These are phyloP conservation scores for Grosmannia huntii DNA, from an alignment of 2,329 filamentous ascomycete genomes.

Conservation along the genomic window DNA sequence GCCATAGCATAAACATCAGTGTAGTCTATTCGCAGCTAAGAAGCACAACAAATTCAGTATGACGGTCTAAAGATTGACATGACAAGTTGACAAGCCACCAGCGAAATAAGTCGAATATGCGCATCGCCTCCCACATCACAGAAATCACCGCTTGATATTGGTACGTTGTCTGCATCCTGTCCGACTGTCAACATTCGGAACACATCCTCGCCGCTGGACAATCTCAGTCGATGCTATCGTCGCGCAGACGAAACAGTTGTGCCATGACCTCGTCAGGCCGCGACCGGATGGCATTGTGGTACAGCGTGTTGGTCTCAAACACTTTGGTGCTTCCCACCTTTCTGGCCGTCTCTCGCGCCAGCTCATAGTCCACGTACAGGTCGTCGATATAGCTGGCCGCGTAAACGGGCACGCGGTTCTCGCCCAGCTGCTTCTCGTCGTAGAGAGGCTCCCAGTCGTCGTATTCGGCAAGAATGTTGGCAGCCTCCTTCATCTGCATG, in stretches of 20 bases:
- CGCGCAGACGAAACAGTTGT: slow-evolving; percentile 63
- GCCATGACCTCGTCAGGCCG: slow-evolving; percentile 65
- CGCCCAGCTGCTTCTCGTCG: slow-evolving; percentile 55
- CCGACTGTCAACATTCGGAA: no score
- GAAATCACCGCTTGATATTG: no score
- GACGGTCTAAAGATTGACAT: no score
- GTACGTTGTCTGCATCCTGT: no score
- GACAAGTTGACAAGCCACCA: no score
- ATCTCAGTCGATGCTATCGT: slow-evolving; percentile 45
- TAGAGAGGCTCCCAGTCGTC: slow-evolving; percentile 67
- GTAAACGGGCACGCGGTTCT: slow-evolving; percentile 76
- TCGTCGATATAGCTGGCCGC: slow-evolving; percentile 74
- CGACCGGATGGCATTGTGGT: slow-evolving; percentile 68
- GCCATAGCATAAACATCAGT: no score
- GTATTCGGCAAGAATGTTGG: slow-evolving; percentile 55
- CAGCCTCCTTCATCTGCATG: slow-evolving; percentile 51
- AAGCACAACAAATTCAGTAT: no score
- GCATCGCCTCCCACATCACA: no score
- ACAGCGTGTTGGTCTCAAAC: slow-evolving; percentile 75
- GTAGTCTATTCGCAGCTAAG: no score
- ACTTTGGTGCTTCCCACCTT: slow-evolving; percentile 67
- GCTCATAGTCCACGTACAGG: slow-evolving; percentile 78
- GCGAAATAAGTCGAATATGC: no score
- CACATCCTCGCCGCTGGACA: no score
- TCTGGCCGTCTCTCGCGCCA: slow-evolving; percentile 60